These are phyloP conservation scores for Suillus plorans DNA, from an alignment of 768 basidiomycete genomes.

Conservation along the genomic window DNA sequence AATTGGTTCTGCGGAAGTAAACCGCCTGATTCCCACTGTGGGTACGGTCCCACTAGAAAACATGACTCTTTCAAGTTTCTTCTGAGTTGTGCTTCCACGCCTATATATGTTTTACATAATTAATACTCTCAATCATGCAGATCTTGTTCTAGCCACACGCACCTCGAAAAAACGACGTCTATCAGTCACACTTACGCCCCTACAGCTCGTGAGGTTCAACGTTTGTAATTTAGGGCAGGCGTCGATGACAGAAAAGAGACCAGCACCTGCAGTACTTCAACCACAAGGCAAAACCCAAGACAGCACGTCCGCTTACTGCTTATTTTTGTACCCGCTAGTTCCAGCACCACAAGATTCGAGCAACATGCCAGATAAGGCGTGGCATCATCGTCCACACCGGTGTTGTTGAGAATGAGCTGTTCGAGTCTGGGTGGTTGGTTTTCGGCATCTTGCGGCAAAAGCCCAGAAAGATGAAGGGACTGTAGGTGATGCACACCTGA, in stretches of 20 bases:
- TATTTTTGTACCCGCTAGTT: conserved; percentile 57
- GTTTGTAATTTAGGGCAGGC: conserved; percentile 50
- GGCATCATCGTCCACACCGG: conserved; percentile 58
- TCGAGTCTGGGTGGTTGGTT: conserved; percentile 39
- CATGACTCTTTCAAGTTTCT: background rate
- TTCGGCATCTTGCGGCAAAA: conserved; percentile 30
- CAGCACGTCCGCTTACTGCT: conserved; percentile 42
- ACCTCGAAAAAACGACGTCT: conserved; percentile 70
- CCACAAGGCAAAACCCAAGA: background rate
- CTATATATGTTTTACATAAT: conserved; percentile 9
- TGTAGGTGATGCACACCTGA: conserved; percentile 50
- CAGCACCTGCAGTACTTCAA: conserved; percentile 40
- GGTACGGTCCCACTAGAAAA: background rate
- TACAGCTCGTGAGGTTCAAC: conserved; percentile 68
- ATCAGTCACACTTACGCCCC: conserved; percentile 58
- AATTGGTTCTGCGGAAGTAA: background rate
- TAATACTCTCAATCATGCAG: background rate
- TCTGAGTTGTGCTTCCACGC: conserved; percentile 24
- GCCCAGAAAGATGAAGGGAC: conserved; percentile 50
- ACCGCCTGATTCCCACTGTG: background rate
- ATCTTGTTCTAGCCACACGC: conserved; percentile 3
- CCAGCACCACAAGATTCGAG: conserved; percentile 43
- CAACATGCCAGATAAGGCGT: conserved; percentile 55
- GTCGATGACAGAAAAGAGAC: conserved; percentile 57
- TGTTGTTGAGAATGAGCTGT: conserved; percentile 57